phyloP scores from a whole-genome alignment of 495 filamentous ascomycete species.

The Lophium mytilinum region DNA sequence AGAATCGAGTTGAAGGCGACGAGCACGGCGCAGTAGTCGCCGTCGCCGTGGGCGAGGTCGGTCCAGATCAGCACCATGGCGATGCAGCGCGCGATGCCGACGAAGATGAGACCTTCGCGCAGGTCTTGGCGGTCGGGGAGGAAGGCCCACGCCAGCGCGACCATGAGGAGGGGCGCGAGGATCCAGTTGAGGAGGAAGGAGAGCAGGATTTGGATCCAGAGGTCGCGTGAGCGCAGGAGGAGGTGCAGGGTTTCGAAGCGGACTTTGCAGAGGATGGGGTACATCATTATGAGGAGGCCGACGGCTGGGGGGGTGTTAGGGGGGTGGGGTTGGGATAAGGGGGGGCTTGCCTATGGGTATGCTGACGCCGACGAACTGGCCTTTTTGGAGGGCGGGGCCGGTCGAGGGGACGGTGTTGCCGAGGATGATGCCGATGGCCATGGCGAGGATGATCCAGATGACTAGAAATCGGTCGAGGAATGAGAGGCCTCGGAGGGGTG shows the following conservation, averaged over 20 bases:
- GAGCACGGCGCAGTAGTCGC: slow-evolving; percentile 35
- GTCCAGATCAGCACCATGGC: slow-evolving; percentile 39
- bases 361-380: slow-evolving; percentile 65
- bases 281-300: slow-evolving; percentile 90
- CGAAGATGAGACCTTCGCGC: slow-evolving; percentile 34
- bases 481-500: slow-evolving; percentile 49
- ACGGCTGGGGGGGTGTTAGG: slow-evolving; percentile 43
- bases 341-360: slow-evolving; percentile 64
- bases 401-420: slow-evolving; percentile 67
- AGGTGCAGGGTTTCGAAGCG: slow-evolving; percentile 70
- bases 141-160: slow-evolving; percentile 41
- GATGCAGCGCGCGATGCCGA: slow-evolving; percentile 35
- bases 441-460: slow-evolving; percentile 80
- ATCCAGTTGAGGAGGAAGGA: slow-evolving; percentile 83
- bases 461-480: slow-evolving; percentile 71
- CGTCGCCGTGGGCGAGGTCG: slow-evolving; percentile 32
- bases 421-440: slow-evolving; percentile 69
- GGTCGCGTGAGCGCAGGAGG: slow-evolving; percentile 48
- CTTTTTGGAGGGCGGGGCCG: slow-evolving; percentile 56
- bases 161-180: slow-evolving; percentile 84
- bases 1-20: slow-evolving; percentile 36
- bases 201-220: slow-evolving; percentile 77
- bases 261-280: slow-evolving; percentile 91
- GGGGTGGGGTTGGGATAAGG: neutral
- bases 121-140: slow-evolving; percentile 33